Evolutionary conservation across 73 alveolate species (phyloP).

Genomic region (Tetrahymena borealis): DNA sequence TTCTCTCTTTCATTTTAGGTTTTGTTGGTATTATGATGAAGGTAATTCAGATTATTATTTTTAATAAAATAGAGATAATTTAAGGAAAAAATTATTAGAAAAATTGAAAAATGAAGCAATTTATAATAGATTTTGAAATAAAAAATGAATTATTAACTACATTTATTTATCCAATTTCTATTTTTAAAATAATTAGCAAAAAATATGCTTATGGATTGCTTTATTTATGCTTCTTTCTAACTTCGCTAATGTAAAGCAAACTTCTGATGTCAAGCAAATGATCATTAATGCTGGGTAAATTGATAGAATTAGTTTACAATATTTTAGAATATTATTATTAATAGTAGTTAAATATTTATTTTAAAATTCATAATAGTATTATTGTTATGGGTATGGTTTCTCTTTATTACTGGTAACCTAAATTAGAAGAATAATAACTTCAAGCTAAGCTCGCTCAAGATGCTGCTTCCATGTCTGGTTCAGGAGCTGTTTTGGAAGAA

Average conservation of each 20-base stretch:
- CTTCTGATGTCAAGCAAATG: neutral
- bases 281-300: neutral
- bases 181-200: neutral
- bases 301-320: no score
- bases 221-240: neutral
- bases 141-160: no score
- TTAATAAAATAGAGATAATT: no score
- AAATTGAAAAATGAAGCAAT: no score
- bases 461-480: neutral
- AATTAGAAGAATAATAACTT: neutral
- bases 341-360: no score
- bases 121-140: no score
- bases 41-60: no score
- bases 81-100: no score
- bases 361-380: no score
- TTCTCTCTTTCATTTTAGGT: neutral
- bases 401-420: neutral
- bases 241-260: neutral
- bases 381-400: neutral
- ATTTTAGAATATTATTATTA: no score
- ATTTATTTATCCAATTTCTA: no score
- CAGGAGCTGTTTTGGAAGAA: neutral
- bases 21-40: neutral
- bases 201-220: neutral
- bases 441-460: neutral